Evolutionary conservation across 169 alveolate genomes (phyloP).

Genomic region (Eimeria mitis): DNA sequence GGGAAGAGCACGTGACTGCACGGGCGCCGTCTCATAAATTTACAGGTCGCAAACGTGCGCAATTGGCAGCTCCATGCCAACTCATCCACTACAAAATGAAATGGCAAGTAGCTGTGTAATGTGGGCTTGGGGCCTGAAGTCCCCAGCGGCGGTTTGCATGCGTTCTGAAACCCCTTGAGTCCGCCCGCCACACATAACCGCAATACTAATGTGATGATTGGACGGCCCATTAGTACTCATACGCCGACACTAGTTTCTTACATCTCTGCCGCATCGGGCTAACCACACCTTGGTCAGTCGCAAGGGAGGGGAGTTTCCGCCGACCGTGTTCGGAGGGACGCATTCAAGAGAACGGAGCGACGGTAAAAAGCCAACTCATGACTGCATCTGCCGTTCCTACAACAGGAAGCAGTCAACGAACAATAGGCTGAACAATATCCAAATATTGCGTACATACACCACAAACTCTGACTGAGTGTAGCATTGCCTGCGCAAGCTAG

Average conservation of each 20-base stretch:
- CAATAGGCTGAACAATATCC: not conserved
- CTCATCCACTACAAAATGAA: not conserved
- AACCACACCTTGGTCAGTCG: not conserved
- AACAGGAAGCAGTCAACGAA: not conserved
- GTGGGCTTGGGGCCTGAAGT: too few relatives aligned
- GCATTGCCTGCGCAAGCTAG: too few relatives aligned
- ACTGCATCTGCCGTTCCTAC: not conserved
- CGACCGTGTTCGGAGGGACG: not conserved
- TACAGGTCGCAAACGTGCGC: not conserved
- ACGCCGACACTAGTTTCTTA: not conserved
- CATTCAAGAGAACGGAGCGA: not conserved
- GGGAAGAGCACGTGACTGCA: not conserved
- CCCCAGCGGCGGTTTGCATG: not conserved
- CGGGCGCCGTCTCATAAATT: not conserved
- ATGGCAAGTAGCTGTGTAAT: not conserved
- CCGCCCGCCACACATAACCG: not conserved
- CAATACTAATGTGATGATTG: not conserved
- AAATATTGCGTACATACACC: not conserved
- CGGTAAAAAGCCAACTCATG: not conserved
- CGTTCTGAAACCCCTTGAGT: not conserved
- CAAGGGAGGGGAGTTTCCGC: too few relatives aligned
- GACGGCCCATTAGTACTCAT: not conserved
- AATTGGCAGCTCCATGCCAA: not conserved
- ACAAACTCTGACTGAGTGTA: not conserved
- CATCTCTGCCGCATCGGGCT: not conserved